These are phyloP conservation scores for Mycena filopes DNA, from an alignment of 768 basidiomycete species.

Conservation along the genomic window DNA sequence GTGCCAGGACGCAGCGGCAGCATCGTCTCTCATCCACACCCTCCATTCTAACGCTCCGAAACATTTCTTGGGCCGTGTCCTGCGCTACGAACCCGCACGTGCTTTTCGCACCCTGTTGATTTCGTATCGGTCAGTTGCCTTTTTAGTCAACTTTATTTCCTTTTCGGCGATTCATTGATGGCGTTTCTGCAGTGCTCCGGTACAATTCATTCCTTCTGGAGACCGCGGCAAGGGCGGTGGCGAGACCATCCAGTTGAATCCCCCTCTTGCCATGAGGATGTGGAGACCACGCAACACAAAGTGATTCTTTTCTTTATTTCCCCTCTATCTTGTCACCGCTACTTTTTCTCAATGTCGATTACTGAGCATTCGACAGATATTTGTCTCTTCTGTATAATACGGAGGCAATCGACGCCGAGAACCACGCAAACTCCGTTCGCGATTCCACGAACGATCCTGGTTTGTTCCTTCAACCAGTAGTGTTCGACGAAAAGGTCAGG, in stretches of 20 bases:
- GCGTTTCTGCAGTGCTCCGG: conserved; percentile 48
- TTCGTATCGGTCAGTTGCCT: conserved; percentile 70
- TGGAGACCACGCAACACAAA: conserved; percentile 63
- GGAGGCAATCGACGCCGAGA: conserved; percentile 60
- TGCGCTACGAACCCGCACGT: conserved; percentile 84
- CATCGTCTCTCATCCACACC: conserved; percentile 67
- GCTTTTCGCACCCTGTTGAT: conserved; percentile 79
- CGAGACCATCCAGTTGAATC: conserved; percentile 53
- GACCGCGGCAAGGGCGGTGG: conserved; percentile 34
- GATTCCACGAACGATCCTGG: conserved; percentile 38
- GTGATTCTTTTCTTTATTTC: conserved; percentile 53
- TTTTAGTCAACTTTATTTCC: not conserved
- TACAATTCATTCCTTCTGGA: conserved; percentile 44
- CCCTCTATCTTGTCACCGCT: too few species aligned
- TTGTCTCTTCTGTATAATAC: conserved; percentile 64
- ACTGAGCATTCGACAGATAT: conserved; percentile 39
- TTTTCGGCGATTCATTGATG: not conserved
- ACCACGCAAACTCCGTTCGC: conserved; percentile 35
- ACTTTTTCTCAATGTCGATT: too few species aligned
- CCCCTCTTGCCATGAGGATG: conserved; percentile 71
- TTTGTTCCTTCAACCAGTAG: conserved; percentile 66
- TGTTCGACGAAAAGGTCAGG: conserved; percentile 68
- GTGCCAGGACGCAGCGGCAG: conserved; percentile 66
- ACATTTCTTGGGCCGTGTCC: conserved; percentile 75
- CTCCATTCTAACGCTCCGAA: conserved; percentile 66